Base-by-base conservation (phyloP, 805 yeast genomes). In the Wickerhamomyces strasburgensis region DNA sequence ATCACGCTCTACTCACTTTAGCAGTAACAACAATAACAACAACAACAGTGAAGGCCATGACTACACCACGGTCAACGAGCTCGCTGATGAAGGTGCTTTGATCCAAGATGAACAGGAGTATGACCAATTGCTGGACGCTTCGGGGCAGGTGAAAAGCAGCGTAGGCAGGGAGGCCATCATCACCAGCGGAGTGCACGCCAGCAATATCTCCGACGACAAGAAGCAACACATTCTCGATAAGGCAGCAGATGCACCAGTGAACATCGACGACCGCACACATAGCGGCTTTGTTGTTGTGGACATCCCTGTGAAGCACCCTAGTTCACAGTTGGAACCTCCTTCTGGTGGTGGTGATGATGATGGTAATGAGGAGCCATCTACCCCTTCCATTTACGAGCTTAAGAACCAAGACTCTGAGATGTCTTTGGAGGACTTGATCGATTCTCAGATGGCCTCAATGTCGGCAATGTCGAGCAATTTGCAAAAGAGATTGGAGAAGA, bases 21-120 rank as follows among this genome's bases (percentile, higher is more conserved):
- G n/a, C n/a, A n/a, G n/a, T n/a, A n/a, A n/a, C n/a, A n/a, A n/a
- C n/a, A n/a, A n/a, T 10, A 14, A 11, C n/a, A 18, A 29, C 17
- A 29, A 36, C 11, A 38, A 25, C 13, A 32, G 35, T 7, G 44
- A 35, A 8, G 39, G 31, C 15, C 38, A 39, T 19, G 43, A 47
- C 31, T 54, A 54, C 39, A 48, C 54, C 28, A 38, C 63, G 2
- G 54, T 66, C 17, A 62, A 52, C 17, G 65, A 67, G 14, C 49
- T 65, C 21, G 56, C 48, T 14, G 61, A 55, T 7, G 73, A 75
- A 31, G 73, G 80, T 27, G 80, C 80, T 4, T 58, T 78, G 6
- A 54, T 76, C 48, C 45, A 72, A 43, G 80, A 73, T 34, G 82
- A 76, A 37, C 79, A 69, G 46, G 72, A 68, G 43, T 68, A 78